Conservation (phyloP, 257 asterid species). For the Nicotiana sylvestris region DNA sequence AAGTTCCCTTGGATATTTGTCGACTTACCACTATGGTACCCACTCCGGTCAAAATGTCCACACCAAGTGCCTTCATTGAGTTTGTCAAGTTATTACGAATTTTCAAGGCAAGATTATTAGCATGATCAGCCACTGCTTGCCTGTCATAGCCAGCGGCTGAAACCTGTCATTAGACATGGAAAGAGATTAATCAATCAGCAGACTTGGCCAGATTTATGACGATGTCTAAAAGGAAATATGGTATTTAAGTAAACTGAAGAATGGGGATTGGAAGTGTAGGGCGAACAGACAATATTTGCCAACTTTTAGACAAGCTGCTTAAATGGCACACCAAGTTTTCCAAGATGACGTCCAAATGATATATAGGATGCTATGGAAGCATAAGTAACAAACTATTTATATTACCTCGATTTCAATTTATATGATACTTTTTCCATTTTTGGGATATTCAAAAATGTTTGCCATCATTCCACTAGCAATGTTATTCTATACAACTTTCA, state of each 20-base stretch:
- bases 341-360: background rate
- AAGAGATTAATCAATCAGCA: background rate
- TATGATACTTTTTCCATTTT: background rate
- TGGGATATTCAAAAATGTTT: background rate
- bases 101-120: conserved; percentile 79
- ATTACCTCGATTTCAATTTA: background rate
- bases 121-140: conserved; percentile 93
- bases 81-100: conserved; percentile 85
- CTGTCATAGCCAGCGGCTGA: conserved; percentile 88
- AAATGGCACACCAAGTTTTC: background rate
- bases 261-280: background rate
- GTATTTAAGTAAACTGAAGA: background rate
- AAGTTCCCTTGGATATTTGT: background rate
- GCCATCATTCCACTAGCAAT: background rate
- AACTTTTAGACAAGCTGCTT: background rate
- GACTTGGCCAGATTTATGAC: background rate
- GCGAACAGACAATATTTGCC: background rate
- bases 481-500: background rate
- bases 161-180: conserved; percentile 46
- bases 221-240: background rate
- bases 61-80: conserved; percentile 88
- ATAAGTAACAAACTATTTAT: background rate
- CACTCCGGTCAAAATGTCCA: conserved; percentile 84
- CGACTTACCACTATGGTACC: conserved; percentile 77
- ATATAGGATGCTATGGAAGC: background rate